Percentiles rank a stretch among this genome's conserved stretches.
Evolutionary conservation across 106 monocot genomes (phyloP).

Genomic region (Platanthera zijinensis): DNA sequence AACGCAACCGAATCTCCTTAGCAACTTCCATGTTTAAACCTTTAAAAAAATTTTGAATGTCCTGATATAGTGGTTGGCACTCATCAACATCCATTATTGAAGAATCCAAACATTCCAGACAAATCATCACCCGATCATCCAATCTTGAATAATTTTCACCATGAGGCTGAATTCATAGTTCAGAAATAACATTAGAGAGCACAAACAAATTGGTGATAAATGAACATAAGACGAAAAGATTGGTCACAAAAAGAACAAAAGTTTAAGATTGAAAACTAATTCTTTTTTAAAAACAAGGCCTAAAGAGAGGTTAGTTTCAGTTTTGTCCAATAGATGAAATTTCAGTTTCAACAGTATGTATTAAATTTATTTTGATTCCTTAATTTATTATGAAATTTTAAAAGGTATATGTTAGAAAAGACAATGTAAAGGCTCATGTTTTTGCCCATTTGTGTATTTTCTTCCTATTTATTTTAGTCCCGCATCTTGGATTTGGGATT

Average conservation of each 20-base stretch:
- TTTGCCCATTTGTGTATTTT: too few relatives aligned
- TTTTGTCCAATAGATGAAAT: too few relatives aligned
- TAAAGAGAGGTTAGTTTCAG: too few relatives aligned
- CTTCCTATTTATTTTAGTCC: too few relatives aligned
- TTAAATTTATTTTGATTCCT: too few relatives aligned
- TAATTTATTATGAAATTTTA: too few relatives aligned
- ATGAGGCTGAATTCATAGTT: constrained; percentile 35
- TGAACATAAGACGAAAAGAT: background rate
- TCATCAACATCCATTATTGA: constrained; percentile 84
- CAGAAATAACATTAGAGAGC: too few relatives aligned
- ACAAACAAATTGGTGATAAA: background rate
- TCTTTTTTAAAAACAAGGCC: background rate
- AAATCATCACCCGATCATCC: constrained; percentile 80
- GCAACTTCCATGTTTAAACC: constrained; percentile 91
- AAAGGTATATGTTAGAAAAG: too few relatives aligned
- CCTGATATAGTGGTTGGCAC: constrained; percentile 86
- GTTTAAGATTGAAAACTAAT: background rate
- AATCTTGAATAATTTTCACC: constrained; percentile 53
- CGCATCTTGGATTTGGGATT: too few relatives aligned
- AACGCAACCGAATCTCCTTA: constrained; percentile 70
- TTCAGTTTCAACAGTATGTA: too few relatives aligned
- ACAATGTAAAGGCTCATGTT: too few relatives aligned
- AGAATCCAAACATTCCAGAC: constrained; percentile 85
- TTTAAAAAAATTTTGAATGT: constrained; percentile 95
- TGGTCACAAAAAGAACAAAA: background rate